phyloP scores from a whole-genome alignment of 2,329 filamentous ascomycete genomes.

The Sporothrix globosa region DNA sequence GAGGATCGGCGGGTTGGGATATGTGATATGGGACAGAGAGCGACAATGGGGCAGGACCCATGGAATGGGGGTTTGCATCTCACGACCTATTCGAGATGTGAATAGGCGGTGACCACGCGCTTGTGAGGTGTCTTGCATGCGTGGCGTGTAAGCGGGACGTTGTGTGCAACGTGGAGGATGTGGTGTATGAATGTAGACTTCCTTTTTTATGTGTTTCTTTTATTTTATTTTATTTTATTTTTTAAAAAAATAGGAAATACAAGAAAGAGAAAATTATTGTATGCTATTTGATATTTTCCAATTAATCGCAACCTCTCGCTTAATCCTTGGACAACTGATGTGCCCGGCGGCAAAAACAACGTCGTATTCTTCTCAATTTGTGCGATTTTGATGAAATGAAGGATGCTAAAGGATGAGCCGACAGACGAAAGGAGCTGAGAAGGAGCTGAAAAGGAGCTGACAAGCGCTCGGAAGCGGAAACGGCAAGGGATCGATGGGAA shows the following conservation, averaged over 20 bases:
- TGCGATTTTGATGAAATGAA: not conserved
- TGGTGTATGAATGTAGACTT: not conserved
- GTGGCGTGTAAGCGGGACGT: conserved; percentile 9
- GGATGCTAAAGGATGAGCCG: not conserved
- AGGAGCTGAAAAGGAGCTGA: conserved; percentile 8
- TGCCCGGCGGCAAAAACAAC: conserved; percentile 10
- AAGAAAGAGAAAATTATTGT: no score
- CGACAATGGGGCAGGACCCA: not conserved
- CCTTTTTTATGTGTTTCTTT: not conserved
- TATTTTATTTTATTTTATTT: not conserved
- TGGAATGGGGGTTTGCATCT: conserved; percentile 3
- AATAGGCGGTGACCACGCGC: not conserved
- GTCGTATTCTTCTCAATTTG: conserved; percentile 6
- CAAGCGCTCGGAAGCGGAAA: conserved; percentile 16
- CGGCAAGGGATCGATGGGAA: not conserved
- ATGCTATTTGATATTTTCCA: no score
- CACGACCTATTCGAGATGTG: not conserved
- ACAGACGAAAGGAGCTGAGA: conserved; percentile 9
- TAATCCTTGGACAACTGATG: not conserved
- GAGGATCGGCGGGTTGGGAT: not conserved
- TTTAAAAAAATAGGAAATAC: no score
- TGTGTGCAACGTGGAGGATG: not conserved
- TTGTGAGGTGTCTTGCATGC: conserved; percentile 14
- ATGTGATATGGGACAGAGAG: not conserved
- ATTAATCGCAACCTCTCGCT: no score